These are phyloP conservation scores for Microthyrium microscopicum DNA, from an alignment of 2,329 filamentous ascomycete genomes.

Conservation along the genomic window DNA sequence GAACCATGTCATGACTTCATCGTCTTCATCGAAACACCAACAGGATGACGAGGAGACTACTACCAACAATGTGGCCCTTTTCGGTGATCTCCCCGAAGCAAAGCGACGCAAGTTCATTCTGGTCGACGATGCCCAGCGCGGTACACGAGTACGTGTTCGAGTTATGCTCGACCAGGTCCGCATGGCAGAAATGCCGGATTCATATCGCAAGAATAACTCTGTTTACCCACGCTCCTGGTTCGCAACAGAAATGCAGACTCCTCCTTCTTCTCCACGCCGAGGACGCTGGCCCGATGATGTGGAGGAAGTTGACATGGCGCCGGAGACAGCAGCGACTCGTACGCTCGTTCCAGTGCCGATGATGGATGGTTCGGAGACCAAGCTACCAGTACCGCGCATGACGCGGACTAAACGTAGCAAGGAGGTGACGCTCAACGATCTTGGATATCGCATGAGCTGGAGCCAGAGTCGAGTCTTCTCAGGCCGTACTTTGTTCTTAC, in stretches of 20 bases:
- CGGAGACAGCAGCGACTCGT: slow-evolving; percentile 24
- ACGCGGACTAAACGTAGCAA: slow-evolving; percentile 53
- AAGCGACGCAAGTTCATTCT: slow-evolving; percentile 95
- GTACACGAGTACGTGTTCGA: slow-evolving; percentile 67
- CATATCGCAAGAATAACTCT: slow-evolving; percentile 75
- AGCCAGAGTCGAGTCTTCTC: slow-evolving; percentile 86
- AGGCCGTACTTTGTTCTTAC: slow-evolving; percentile 69
- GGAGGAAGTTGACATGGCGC: slow-evolving; percentile 40
- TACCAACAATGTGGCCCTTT: slow-evolving; percentile 54
- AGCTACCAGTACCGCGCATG: slow-evolving; percentile 60
- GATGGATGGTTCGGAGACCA: slow-evolving; percentile 52
- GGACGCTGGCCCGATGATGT: slow-evolving; percentile 60
- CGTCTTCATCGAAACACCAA: slow-evolving; percentile 24
- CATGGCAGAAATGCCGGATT: slow-evolving; percentile 90
- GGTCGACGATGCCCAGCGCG: slow-evolving; percentile 74
- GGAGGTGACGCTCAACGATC: slow-evolving; percentile 81
- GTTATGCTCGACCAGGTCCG: slow-evolving; percentile 88
- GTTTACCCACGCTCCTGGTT: slow-evolving; percentile 89
- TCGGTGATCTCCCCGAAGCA: slow-evolving; percentile 73
- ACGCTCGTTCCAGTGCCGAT: slow-evolving; percentile 32
- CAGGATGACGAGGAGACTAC: slow-evolving; percentile 41
- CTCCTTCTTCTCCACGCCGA: slow-evolving; percentile 58
- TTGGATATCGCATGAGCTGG: slow-evolving; percentile 94
- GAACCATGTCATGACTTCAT: slow-evolving; percentile 23
- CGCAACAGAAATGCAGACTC: slow-evolving; percentile 80